phyloP scores from a whole-genome alignment of 179 eudicot genomes.

The Silene vulgaris region DNA sequence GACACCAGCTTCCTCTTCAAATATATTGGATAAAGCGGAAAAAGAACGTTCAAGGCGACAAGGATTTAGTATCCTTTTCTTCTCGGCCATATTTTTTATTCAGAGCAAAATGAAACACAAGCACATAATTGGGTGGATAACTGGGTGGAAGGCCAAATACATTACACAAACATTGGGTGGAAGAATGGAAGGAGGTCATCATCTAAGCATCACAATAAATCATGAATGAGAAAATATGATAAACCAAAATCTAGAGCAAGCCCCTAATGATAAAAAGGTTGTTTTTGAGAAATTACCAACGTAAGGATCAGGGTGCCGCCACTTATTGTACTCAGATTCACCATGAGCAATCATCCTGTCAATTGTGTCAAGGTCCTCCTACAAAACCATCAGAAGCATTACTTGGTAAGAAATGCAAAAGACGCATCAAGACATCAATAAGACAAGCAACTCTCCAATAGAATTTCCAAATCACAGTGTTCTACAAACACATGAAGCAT shows the following conservation, averaged over 20 bases:
- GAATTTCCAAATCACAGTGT: neutral
- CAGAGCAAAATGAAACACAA: too few species aligned
- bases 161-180: too few species aligned
- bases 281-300: constrained; percentile 43
- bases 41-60: too few species aligned
- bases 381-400: constrained; percentile 12
- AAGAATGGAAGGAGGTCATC: neutral
- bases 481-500: neutral
- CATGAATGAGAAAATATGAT: neutral
- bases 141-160: too few species aligned
- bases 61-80: too few species aligned
- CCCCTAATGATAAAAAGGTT: neutral
- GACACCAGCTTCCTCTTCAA: too few species aligned
- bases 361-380: constrained; percentile 34
- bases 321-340: constrained; percentile 68
- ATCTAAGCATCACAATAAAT: neutral
- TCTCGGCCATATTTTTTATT: too few species aligned
- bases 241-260: neutral
- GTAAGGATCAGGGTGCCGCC: constrained; percentile 96
- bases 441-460: neutral
- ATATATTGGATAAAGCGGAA: too few species aligned
- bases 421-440: neutral
- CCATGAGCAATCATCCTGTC: constrained; percentile 32
- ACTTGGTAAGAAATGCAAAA: neutral
- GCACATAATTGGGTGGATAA: too few species aligned